Evolutionary conservation across 257 asterid species (phyloP), one percentile per base, ranked within the genome.

Genomic region (Cordia subcordata): DNA sequence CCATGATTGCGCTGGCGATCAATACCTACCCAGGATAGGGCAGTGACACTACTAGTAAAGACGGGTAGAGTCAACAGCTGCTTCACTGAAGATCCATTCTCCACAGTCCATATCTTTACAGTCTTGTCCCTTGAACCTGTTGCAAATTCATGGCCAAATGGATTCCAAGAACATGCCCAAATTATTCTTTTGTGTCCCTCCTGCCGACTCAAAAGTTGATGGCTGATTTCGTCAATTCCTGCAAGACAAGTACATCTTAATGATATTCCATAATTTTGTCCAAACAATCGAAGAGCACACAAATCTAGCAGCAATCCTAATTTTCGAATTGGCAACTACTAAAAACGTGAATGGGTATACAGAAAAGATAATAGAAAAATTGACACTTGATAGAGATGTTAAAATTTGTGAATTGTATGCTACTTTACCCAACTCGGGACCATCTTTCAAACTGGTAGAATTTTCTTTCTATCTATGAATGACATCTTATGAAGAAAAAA

Each of bases 101-200:
- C 86, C 53, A 86, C 40, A 23, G 65, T 49, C 97, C 99, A 88
- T 67, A 93, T 75, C 72, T 86, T 89, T n/a, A 93, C 88, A 6
- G 91, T 84, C 68, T 86, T 93, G 60, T 93, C 99, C 75, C 99
- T 80, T 5, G 97, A 93, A 10, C 96, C 96, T 0, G 97, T 93
- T 55, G 97, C 95, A 57, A 93, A 93, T 75, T 85, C 89, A 44
- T 86, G 89, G 22, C 86, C 77, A 42, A 73, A 82, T 0, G 96
- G 96, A 75, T 84, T 88, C 99, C 99, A 89, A 16, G 95, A 82
- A 75, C 99, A 84, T 1, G 96, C 81, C 99, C 99, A 89, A 72
- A 93, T 85, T 54, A 93, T 93, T 79, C 96, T 69, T 79, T 86
- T 88, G 54, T 93, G 97, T 62, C 92, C 99, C 62, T 88, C 97